phyloP scores from a whole-genome alignment of 2,329 filamentous ascomycete species.

The Bipolaris oryzae region DNA sequence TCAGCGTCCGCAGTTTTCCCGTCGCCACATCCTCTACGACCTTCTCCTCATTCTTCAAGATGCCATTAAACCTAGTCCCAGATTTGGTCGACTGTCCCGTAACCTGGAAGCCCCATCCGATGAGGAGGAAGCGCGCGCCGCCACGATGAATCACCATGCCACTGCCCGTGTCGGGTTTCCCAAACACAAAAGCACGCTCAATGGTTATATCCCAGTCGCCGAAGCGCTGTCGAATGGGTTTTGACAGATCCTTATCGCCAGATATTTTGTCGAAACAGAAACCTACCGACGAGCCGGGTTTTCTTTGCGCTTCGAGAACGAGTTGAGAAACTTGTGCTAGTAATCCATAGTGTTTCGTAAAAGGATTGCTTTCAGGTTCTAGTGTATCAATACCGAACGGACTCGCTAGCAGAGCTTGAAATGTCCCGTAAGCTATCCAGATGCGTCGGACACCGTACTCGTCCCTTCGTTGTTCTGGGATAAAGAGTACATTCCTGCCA shows the following conservation, averaged over 20 bases:
- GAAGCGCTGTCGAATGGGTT: conserved; percentile 41
- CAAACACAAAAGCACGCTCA: conserved; percentile 55
- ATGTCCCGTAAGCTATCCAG: conserved; percentile 35
- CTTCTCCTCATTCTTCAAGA: conserved; percentile 53
- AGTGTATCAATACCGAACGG: conserved; percentile 52
- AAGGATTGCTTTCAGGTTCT: conserved; percentile 35
- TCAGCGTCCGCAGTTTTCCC: conserved; percentile 46
- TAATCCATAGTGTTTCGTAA: conserved; percentile 51
- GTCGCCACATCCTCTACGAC: conserved; percentile 44
- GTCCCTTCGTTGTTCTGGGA: conserved; percentile 60
- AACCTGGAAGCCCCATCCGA: conserved; percentile 55
- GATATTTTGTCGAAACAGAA: conserved; percentile 53
- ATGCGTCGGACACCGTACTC: conserved; percentile 43
- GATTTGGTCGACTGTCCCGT: conserved; percentile 34
- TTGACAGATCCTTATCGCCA: conserved; percentile 35
- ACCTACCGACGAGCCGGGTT: conserved; percentile 40
- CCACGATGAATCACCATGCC: conserved; percentile 54
- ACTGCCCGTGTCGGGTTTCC: conserved; percentile 49
- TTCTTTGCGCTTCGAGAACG: conserved; percentile 46
- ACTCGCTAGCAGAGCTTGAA: conserved; percentile 25
- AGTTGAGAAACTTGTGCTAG: conserved; percentile 47
- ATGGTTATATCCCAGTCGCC: conserved; percentile 49
- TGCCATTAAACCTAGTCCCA: conserved; percentile 51
- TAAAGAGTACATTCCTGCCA: conserved; percentile 55
- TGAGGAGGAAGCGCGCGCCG: conserved; percentile 50